These are phyloP conservation scores for Xylaria sp. DNA, from an alignment of 2,329 filamentous ascomycete genomes.

Conservation along the genomic window DNA sequence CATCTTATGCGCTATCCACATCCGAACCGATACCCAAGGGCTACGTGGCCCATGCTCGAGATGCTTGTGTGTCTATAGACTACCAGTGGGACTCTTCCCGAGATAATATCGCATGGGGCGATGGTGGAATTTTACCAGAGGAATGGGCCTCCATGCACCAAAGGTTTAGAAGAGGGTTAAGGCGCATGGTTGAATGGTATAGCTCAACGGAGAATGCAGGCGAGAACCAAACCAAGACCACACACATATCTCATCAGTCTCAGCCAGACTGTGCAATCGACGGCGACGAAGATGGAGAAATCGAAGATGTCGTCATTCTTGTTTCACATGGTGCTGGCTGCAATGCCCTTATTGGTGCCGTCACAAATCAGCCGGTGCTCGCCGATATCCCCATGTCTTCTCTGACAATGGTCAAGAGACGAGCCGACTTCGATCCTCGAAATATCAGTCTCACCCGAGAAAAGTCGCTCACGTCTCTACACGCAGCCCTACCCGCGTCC, in stretches of 20 bases:
- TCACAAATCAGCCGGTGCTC: slow-evolving; percentile 90
- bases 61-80: slow-evolving; percentile 87
- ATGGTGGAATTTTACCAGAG: slow-evolving; percentile 88
- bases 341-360: slow-evolving; percentile 91
- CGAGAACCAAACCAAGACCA: slow-evolving; percentile 62
- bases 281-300: slow-evolving; percentile 66
- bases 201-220: slow-evolving; percentile 63
- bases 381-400: slow-evolving; percentile 92
- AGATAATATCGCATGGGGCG: slow-evolving; percentile 81
- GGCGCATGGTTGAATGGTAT: slow-evolving; percentile 88
- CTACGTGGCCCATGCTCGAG: slow-evolving; percentile 89
- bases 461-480: slow-evolving; percentile 44
- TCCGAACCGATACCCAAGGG: slow-evolving; percentile 86
- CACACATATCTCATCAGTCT: slow-evolving; percentile 39
- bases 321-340: slow-evolving; percentile 96
- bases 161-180: slow-evolving; percentile 83
- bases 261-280: slow-evolving; percentile 48
- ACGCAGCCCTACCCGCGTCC: slow-evolving; percentile 43
- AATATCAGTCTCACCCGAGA: slow-evolving; percentile 45
- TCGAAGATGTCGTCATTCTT: slow-evolving; percentile 83
- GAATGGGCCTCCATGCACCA: slow-evolving; percentile 98
- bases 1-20: slow-evolving; percentile 83
- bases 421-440: slow-evolving; percentile 58
- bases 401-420: slow-evolving; percentile 85
- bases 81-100: slow-evolving; percentile 96